These are phyloP conservation scores for Pythium brassicae DNA, from an alignment of 352 stramenopile species.

Conservation along the genomic window DNA sequence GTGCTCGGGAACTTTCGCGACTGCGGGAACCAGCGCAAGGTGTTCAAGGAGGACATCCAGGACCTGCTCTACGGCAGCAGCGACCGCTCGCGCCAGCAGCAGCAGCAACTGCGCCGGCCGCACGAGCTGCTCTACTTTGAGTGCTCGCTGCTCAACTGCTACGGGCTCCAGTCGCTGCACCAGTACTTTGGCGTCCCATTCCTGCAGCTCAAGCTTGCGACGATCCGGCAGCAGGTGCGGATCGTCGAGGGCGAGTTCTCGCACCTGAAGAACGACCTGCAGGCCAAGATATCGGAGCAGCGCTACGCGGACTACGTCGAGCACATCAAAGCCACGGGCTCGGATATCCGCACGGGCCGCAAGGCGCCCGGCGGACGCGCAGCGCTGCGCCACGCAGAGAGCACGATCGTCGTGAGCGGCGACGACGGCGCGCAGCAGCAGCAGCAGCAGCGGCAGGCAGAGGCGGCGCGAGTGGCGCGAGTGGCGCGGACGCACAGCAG, in stretches of 20 bases:
- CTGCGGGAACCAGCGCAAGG: conserved; percentile 58
- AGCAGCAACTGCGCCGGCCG: conserved; percentile 35
- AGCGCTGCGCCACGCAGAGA: conserved; percentile 11
- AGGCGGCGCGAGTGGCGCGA: too few species aligned
- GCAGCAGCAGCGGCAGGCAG: too few species aligned
- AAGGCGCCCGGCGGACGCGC: conserved; percentile 13
- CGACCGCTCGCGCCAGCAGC: conserved; percentile 23
- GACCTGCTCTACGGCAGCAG: conserved; percentile 55
- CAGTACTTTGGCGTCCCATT: conserved; percentile 86
- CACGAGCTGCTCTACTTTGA: conserved; percentile 80
- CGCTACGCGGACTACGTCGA: conserved; percentile 73
- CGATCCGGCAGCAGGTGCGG: conserved; percentile 68
- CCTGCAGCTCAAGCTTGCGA: conserved; percentile 74
- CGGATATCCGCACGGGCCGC: conserved; percentile 74
- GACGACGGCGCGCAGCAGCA: conserved; percentile 1
- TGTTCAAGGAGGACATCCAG: conserved; percentile 85
- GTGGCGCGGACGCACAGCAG: conserved; percentile 17
- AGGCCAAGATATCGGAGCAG: conserved; percentile 67
- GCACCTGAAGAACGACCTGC: conserved; percentile 68
- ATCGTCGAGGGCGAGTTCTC: conserved; percentile 69
- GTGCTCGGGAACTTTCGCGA: conserved; percentile 84
- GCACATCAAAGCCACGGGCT: conserved; percentile 60
- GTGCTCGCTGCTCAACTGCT: conserved; percentile 80
- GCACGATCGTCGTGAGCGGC: conserved; percentile 11
- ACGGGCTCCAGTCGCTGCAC: conserved; percentile 77